phyloP scores from a whole-genome alignment of 805 yeast genomes.

The Starmerella tilneyi region DNA sequence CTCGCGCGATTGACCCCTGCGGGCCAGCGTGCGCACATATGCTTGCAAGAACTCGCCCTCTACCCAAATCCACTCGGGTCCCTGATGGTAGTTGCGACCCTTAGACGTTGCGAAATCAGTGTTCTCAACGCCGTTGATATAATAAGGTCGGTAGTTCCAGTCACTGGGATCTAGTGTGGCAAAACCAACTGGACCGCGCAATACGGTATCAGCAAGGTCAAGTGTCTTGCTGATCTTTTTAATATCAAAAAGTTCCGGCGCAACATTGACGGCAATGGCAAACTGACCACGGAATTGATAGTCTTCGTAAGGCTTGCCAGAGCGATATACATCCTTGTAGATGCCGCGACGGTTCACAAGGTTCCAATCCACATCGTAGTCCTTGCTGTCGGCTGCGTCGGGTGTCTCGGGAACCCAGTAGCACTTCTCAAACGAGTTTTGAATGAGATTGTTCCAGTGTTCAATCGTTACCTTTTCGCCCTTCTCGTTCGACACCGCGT shows the following conservation, averaged over 20 bases:
- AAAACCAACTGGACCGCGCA: constrained; percentile 89
- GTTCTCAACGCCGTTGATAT: constrained; percentile 67
- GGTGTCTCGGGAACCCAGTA: constrained; percentile 66
- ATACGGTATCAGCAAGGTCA: constrained; percentile 53
- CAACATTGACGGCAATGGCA: constrained; percentile 85
- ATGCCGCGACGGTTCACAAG: constrained; percentile 85
- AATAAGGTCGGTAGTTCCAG: constrained; percentile 83
- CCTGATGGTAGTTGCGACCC: constrained; percentile 96
- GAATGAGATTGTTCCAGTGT: constrained; percentile 65
- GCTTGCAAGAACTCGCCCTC: constrained; percentile 83
- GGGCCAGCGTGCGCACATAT: constrained; percentile 43
- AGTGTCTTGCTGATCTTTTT: constrained; percentile 56
- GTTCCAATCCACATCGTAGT: constrained; percentile 48
- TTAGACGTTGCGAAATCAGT: constrained; percentile 85
- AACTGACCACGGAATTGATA: constrained; percentile 89
- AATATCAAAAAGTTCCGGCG: constrained; percentile 77
- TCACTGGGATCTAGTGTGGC: constrained; percentile 87
- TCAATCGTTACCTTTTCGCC: constrained; percentile 48
- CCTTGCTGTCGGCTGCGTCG: constrained; percentile 41
- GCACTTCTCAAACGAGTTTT: constrained; percentile 64
- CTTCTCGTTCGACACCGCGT: constrained; percentile 46
- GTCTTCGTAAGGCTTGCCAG: constrained; percentile 86
- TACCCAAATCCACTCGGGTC: constrained; percentile 98
- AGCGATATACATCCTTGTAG: constrained; percentile 72
- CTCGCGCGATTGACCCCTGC: constrained; percentile 27